Percentiles rank a stretch among this genome's conserved stretches.
Conservation (phyloP, 352 stramenopile species). For the Phytopythium mirpurense region DNA sequence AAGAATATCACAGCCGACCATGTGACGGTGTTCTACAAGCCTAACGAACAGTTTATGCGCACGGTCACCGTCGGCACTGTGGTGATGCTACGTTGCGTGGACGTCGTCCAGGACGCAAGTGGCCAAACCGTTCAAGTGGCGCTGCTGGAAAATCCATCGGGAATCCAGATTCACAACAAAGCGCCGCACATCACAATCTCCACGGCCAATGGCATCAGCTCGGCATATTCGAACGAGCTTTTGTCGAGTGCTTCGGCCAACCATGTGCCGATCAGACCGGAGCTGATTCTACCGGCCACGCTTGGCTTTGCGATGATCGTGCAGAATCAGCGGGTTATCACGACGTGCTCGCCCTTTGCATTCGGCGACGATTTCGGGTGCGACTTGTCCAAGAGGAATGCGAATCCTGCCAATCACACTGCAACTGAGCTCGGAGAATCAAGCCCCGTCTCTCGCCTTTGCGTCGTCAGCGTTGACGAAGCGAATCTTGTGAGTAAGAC, state of each 20-base stretch:
- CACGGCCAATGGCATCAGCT: conserved; percentile 30
- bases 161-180: conserved; percentile 42
- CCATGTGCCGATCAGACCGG: conserved; percentile 17
- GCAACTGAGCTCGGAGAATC: background rate
- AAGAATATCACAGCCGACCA: conserved; percentile 48
- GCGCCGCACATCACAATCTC: conserved; percentile 65
- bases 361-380: conserved; percentile 5
- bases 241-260: conserved; percentile 17
- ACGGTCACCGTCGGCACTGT: conserved; percentile 34
- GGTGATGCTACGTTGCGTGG: conserved; percentile 24
- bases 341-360: conserved; percentile 26
- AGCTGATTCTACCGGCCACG: conserved; percentile 14
- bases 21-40: conserved; percentile 60
- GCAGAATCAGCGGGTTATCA: conserved; percentile 35
- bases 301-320: conserved; percentile 31
- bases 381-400: background rate
- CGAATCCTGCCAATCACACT: background rate
- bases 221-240: conserved; percentile 68
- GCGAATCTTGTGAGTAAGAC: conserved; percentile 9
- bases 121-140: conserved; percentile 51
- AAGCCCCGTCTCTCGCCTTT: conserved; percentile 4
- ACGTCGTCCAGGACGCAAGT: conserved; percentile 36
- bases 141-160: conserved; percentile 22
- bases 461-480: conserved; percentile 27
- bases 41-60: conserved; percentile 45